Evolutionary conservation across 2,329 filamentous ascomycete genomes (phyloP), one percentile per base, ranked within the genome.

Genomic region (Xylariales sp.): DNA sequence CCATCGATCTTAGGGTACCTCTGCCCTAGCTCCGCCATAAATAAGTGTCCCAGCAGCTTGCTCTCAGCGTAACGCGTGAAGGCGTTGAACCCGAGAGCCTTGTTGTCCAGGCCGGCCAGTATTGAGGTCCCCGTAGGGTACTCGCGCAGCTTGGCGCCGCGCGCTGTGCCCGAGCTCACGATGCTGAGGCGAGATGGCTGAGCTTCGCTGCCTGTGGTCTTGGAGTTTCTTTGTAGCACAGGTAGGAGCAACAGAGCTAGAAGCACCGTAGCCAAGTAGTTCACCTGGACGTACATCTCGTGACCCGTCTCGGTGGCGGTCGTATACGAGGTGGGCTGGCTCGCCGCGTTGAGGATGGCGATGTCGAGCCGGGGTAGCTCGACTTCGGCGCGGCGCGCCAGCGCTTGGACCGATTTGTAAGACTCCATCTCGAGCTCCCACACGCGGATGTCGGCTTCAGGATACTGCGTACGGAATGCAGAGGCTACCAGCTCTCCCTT

Each of bases 261-360:
- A 2, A 77, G 49, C 7, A 69, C 61, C 0, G 70, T 76, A 24
- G 60, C 66, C 40, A 77, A 58, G 12, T 73, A 70, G 42, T 78
- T 77, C 25, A 69, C 62, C 0, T 70, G 72, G 24, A 77, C 48
- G 5, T 56, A 64, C 13, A 54, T 53, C 44, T 77, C 73, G 1
- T 60, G 52, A 5, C 14, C 17, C 0, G 62, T 66, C 1, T 52
- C 20, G 1, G 40, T 13, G 11, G 42, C 29, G 10, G 33, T 14
- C 4, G n/a, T 14, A 6, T 34, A 29, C 12, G 24, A 8, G 51
- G 11, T 67, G 43, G 30, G 38, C 3, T 20, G 24, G 18, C 48
- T 14, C 0, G 62, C 50, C 6, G 50, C 49, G 30, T 53, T 70
- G 17, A 63, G 50, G 19, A 71, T 54, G 11, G 53, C 57, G 8